Evolutionary conservation across 345 rosid genomes (phyloP).

Genomic region (Euphorbia pulcherrima): DNA sequence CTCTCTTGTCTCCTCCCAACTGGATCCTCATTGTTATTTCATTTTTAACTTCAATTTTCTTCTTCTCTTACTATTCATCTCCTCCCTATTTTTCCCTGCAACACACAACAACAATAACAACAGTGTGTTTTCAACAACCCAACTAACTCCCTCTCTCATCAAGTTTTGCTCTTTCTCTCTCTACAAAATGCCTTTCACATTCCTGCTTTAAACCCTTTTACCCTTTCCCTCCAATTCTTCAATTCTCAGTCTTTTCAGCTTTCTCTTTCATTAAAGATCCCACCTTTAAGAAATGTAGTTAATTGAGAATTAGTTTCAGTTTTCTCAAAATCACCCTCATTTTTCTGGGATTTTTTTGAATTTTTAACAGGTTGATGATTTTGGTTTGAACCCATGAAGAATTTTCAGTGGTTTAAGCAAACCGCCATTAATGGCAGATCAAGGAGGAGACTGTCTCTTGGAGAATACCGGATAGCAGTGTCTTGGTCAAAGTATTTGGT

Average conservation of each 20-base stretch:
- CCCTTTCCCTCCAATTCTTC: neutral
- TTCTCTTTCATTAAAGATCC: neutral
- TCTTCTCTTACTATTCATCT: neutral
- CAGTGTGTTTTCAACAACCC: constrained; percentile 18
- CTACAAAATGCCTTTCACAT: neutral
- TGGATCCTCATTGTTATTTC: constrained; percentile 35
- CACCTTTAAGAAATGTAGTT: constrained; percentile 32
- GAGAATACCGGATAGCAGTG: constrained; percentile 62
- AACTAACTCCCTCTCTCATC: constrained; percentile 20
- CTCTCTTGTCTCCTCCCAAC: constrained; percentile 49
- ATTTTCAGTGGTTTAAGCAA: constrained; percentile 53
- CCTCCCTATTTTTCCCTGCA: constrained; percentile 22
- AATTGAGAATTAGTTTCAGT: constrained; percentile 14
- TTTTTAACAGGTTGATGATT: constrained; percentile 31
- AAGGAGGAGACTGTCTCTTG: constrained; percentile 56
- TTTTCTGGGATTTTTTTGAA: constrained; percentile 10
- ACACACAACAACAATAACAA: constrained; percentile 8
- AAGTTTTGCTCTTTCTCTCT: constrained; percentile 5
- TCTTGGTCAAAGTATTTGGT: constrained; percentile 84
- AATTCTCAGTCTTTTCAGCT: constrained; percentile 5
- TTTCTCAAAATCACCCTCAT: constrained; percentile 14
- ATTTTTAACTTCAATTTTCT: neutral
- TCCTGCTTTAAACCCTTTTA: constrained; percentile 2
- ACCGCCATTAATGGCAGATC: constrained; percentile 44
- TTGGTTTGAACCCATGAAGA: constrained; percentile 46